Conservation (phyloP, 1,284 basidiomycete genomes). For the Tilletia setariae region DNA sequence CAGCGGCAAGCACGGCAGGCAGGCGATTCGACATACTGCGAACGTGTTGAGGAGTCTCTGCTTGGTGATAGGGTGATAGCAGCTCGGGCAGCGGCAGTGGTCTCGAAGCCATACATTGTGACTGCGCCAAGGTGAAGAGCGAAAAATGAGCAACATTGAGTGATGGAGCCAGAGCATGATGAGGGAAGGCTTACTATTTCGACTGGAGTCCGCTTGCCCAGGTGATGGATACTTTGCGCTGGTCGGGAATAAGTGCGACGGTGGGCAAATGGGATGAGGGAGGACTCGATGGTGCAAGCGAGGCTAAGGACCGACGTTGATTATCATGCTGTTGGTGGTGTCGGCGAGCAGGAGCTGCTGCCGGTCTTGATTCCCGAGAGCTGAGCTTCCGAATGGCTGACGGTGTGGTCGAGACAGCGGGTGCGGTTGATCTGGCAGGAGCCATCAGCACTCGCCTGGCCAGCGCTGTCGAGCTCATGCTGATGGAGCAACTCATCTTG, state of each 20-base stretch:
- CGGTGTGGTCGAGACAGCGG: too few species aligned
- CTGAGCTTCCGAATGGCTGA: too few species aligned
- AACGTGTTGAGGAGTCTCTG: conserved; percentile 84
- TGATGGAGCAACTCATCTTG: too few species aligned
- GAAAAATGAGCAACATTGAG: conserved; percentile 4
- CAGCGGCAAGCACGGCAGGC: too few species aligned
- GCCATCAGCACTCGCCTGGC: too few species aligned
- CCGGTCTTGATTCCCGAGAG: too few species aligned
- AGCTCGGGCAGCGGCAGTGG: conserved; percentile 83
- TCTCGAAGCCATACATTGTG: conserved; percentile 73
- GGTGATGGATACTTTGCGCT: conserved; percentile 15
- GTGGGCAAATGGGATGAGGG: background rate
- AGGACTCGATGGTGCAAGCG: background rate
- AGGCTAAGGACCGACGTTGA: background rate
- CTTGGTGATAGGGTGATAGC: conserved; percentile 84
- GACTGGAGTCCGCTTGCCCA: conserved; percentile 26
- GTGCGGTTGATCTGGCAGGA: too few species aligned
- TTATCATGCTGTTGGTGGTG: background rate
- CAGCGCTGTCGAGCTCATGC: too few species aligned
- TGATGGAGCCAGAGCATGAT: background rate
- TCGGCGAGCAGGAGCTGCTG: background rate
- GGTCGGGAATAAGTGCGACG: background rate
- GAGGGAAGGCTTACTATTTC: conserved; percentile 19
- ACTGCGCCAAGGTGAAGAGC: conserved; percentile 58
- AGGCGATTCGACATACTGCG: conserved; percentile 66